Conservation (phyloP, 1,139 yeast species). For the Taphrina pruni region DNA sequence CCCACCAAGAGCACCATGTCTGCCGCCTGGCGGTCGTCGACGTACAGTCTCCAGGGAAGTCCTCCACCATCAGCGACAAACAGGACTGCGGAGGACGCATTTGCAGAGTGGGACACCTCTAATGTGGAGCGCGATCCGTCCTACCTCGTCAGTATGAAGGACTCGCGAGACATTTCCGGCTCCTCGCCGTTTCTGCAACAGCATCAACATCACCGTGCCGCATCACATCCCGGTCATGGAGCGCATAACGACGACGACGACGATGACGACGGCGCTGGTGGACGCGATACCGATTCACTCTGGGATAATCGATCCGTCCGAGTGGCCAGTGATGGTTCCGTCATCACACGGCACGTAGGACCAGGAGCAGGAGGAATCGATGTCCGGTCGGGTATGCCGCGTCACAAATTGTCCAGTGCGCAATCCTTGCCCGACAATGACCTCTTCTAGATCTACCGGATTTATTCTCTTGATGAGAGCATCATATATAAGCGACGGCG, state of each 20-base stretch:
- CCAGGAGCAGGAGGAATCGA: too few species aligned
- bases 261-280: not conserved
- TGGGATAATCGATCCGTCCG: conserved; percentile 18
- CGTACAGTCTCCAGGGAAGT: conserved; percentile 1
- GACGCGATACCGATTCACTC: conserved; percentile 4
- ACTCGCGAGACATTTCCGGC: conserved; percentile 37
- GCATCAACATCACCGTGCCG: not conserved
- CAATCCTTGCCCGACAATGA: not conserved
- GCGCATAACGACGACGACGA: not conserved
- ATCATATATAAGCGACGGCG: too few species aligned
- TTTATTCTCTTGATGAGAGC: too few species aligned
- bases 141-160: conserved; percentile 31
- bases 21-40: not conserved
- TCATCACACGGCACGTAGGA: not conserved
- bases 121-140: conserved; percentile 31
- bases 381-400: too few species aligned
- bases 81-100: conserved; percentile 16
- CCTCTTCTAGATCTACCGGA: too few species aligned
- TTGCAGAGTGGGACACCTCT: conserved; percentile 38
- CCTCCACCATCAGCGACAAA: not conserved
- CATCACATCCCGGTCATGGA: not conserved
- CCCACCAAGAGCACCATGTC: conserved; percentile 18
- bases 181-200: conserved; percentile 6
- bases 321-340: conserved; percentile 21
- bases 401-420: not conserved